Evolutionary conservation across 148 eudicot species (phyloP).

Genomic region (Rhododendron molle): DNA sequence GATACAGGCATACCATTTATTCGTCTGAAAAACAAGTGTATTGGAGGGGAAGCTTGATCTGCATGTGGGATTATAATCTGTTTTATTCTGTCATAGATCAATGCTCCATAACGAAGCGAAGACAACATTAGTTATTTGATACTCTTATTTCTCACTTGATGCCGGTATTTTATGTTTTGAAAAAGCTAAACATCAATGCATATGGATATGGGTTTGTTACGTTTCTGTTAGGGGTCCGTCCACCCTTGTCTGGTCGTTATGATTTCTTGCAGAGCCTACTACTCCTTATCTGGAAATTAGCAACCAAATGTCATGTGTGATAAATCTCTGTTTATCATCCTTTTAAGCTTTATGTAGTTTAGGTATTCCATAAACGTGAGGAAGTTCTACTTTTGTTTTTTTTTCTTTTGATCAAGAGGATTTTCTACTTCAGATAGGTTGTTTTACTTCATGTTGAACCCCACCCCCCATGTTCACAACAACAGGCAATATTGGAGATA

Average conservation of each 20-base stretch:
- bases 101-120: neutral
- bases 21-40: neutral
- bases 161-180: neutral
- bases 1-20: neutral
- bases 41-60: neutral
- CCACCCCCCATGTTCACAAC: neutral
- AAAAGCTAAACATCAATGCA: neutral
- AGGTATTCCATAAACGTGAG: neutral
- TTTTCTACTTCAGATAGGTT: neutral
- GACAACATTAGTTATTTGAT: neutral
- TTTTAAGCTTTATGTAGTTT: too few relatives aligned
- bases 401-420: neutral
- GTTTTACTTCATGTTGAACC: neutral
- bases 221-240: neutral
- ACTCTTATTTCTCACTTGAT: neutral
- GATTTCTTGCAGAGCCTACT: neutral
- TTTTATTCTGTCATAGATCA: neutral
- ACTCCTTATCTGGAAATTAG: neutral
- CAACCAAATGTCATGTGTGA: neutral
- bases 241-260: neutral
- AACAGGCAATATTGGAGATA: neutral
- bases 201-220: neutral
- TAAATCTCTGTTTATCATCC: neutral
- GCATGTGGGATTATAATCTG: neutral
- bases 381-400: neutral